Base-by-base conservation (phyloP, 2,329 filamentous ascomycete genomes). In the Salinomyces thailandicus region DNA sequence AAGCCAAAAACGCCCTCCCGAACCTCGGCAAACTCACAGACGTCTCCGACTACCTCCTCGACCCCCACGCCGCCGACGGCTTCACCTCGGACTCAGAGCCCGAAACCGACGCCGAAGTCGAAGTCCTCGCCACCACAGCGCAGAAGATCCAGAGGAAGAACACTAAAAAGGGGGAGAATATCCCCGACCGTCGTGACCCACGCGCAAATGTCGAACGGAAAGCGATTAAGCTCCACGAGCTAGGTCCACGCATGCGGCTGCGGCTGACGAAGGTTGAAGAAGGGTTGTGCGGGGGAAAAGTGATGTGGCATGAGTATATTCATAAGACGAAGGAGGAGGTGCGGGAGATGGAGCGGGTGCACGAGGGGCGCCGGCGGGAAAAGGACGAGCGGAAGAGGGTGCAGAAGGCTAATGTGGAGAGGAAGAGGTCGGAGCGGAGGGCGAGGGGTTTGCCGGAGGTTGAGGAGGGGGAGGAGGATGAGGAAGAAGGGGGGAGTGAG, bases 241-340 rank as follows among this genome's bases (percentile, higher is more conserved):
- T 98, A 1, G 91, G 91, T 0, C 91, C 91, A 1, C 77, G 91
- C 36, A 80, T 98, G 81, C 81, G 76, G 42, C 66, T 98, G 27
- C 77, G 89, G 19, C 68, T 98, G 62, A 87, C 85, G 37, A 98
- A 98, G 66, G 87, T 98, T 4, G 91, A 98, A 57, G 91, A 98
- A 51, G 91, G 89, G 1, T 63, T 96, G 5, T 95, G 86, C 52
- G 73, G 75, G 17, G 91, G 91, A 33, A 91, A 85, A 58, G 74
- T 94, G 38, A 84, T 98, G 82, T 98, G 91, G 91, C 91, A 98
- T 60, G 86, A 95, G 57, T 93, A 85, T 56, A 78, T 96, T 36
- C 75, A 80, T 57, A 98, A 98, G 71, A 77, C 76, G 5, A 77
- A 77, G 49, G 72, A 75, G 13, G 87, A 98, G 59, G 66, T 85